Base-by-base conservation (phyloP, 2,329 filamentous ascomycete genomes). In the Graphiopsis chlorocephala region DNA sequence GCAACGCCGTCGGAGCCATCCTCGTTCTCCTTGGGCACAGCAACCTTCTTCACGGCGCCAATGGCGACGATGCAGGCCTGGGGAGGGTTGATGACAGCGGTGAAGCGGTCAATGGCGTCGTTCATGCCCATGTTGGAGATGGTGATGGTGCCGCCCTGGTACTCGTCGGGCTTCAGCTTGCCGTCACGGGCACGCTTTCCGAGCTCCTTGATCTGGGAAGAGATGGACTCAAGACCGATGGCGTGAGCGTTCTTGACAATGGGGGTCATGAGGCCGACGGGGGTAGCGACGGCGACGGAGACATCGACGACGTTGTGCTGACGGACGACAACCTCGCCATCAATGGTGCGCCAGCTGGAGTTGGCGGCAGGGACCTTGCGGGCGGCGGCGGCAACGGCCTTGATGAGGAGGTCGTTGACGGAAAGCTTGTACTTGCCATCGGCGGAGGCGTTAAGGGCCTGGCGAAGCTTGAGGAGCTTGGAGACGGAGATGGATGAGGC, bases 71-170 rank as follows among this genome's bases (percentile, higher is more conserved):
- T 99, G 76, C 88, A 90, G 63, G 95, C 91, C 84, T 99, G 96
- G 62, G 95, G 95, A 71, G 96, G 95, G 88, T 99, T 99, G 86
- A 99, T 97, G 76, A 99, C 91, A 72, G 95, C 95, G 61, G 95
- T 98, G 83, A 99, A 99, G 78, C 93, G 88, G 82, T 98, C 93
- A 68, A 99, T 90, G 59, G 95, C 94, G 56, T 89, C 77, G 87
- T 99, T 99, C 95, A 99, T 99, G 81, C 95, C 95, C 95, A 99
- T 96, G 88, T 99, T 99, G 83, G 92, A 96, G 82, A 99, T 98
- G 80, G 94, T 97, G 83, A 99, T 97, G 78, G 92, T 96, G 78
- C 95, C 95, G 64, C 95, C 95, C 85, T 97, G 94, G 88, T 96
- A 99, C 83, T 99, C 93, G 80, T 99, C 94, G 56, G 95, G 95